Percentiles rank a stretch among this genome's conserved stretches.
Evolutionary conservation across 805 yeast genomes (phyloP).

Genomic region (Candida chauliodis): DNA sequence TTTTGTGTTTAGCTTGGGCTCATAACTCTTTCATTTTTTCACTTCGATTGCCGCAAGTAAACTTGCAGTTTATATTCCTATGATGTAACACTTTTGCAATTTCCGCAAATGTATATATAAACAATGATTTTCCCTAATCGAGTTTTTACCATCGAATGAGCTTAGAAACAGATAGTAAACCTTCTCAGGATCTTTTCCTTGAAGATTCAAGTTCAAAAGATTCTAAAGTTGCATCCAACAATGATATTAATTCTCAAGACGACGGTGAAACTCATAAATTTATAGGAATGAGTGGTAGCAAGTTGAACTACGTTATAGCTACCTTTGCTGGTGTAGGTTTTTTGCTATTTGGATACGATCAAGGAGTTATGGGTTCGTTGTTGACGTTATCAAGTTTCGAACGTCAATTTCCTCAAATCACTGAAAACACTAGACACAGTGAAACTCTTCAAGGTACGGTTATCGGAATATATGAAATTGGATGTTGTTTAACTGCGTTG

Average conservation of each 20-base stretch:
- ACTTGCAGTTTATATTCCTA: too few species aligned
- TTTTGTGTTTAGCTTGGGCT: too few species aligned
- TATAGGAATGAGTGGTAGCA: slow-evolving; percentile 7
- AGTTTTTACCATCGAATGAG: too few species aligned
- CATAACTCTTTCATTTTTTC: background rate
- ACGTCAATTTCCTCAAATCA: slow-evolving; percentile 2
- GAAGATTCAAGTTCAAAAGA: too few species aligned
- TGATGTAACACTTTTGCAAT: background rate
- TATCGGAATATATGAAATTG: slow-evolving; percentile 31
- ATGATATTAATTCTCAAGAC: too few species aligned
- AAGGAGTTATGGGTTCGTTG: slow-evolving; percentile 57
- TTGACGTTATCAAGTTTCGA: slow-evolving; percentile 6
- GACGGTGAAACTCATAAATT: slow-evolving; percentile 3
- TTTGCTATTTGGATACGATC: slow-evolving; percentile 73
- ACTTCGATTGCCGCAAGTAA: background rate
- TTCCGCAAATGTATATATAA: background rate
- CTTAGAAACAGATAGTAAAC: too few species aligned
- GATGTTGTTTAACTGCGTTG: slow-evolving; percentile 72
- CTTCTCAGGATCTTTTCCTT: too few species aligned
- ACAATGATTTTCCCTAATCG: background rate
- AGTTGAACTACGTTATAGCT: slow-evolving; percentile 10
- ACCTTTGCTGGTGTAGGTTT: slow-evolving; percentile 45
- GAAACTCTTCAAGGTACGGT: slow-evolving; percentile 25
- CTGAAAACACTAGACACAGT: slow-evolving; percentile 1
- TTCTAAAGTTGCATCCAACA: too few species aligned